Conservation (phyloP, 148 eudicot genomes). For the Hydrangea macrophylla region DNA sequence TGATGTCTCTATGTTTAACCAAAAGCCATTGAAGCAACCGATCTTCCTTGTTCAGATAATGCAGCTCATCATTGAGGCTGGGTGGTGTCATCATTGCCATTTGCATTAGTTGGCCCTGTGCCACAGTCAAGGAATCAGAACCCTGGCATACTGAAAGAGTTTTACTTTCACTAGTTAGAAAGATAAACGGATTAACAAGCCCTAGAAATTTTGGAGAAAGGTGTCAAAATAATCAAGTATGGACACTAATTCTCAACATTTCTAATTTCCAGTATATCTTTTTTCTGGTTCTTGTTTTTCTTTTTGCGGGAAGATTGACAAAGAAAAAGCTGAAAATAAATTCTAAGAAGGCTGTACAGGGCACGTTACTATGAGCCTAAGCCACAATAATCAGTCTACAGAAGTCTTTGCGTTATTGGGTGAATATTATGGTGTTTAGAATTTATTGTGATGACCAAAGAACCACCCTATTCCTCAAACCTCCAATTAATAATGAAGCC, state of each 20-base stretch:
- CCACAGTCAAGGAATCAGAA: background rate
- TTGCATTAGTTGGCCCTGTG: conserved; percentile 80
- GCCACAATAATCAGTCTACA: too few species aligned
- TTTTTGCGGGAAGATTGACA: background rate
- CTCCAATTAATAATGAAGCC: too few species aligned
- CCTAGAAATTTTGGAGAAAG: background rate
- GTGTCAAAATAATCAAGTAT: background rate
- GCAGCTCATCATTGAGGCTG: conserved; percentile 76
- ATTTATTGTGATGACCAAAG: too few species aligned
- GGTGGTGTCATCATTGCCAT: conserved; percentile 98
- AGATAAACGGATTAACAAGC: background rate
- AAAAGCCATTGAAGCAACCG: conserved; percentile 85
- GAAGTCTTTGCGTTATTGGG: too few species aligned
- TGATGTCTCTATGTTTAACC: conserved; percentile 68
- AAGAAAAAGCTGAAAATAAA: background rate
- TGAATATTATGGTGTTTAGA: too few species aligned
- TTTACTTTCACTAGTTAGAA: background rate
- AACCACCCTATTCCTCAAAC: too few species aligned
- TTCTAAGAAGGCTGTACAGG: too few species aligned
- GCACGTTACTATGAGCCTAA: too few species aligned
- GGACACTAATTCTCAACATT: background rate
- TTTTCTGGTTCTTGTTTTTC: background rate
- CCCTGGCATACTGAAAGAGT: background rate
- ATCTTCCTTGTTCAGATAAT: conserved; percentile 90
- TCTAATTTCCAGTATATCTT: too few species aligned